These are phyloP conservation scores for Yamagishiella unicocca DNA, from an alignment of 139 green algal genomes.

Conservation along the genomic window DNA sequence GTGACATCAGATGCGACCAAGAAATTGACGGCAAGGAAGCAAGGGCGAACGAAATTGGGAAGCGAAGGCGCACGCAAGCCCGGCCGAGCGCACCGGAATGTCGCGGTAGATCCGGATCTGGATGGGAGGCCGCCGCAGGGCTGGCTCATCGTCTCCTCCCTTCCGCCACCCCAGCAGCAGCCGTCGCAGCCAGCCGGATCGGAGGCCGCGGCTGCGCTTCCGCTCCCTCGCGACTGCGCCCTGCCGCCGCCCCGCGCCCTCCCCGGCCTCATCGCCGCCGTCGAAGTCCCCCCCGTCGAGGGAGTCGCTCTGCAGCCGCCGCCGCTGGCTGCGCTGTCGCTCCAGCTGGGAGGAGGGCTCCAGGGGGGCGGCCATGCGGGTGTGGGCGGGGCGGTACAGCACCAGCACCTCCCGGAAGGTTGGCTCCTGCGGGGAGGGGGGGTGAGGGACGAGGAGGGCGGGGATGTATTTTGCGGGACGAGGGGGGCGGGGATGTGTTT, in stretches of 20 bases:
- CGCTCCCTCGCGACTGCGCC: no score
- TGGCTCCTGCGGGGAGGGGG: conserved; percentile 20
- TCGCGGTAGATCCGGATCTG: conserved; percentile 56
- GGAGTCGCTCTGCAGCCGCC: not conserved
- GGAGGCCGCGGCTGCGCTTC: not conserved
- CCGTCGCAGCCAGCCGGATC: conserved; percentile 34
- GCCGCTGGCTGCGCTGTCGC: not conserved
- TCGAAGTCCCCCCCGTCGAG: no score
- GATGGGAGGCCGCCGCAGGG: conserved; percentile 25
- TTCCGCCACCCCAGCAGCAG: not conserved
- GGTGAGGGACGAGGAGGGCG: not conserved
- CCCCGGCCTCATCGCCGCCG: no score
- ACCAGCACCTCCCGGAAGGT: conserved; percentile 45
- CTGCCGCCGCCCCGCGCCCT: not conserved
- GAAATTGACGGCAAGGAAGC: not conserved
- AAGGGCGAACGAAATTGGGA: not conserved
- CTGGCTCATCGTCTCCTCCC: not conserved
- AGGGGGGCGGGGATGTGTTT: not conserved
- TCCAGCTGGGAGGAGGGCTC: not conserved
- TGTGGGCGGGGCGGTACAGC: conserved; percentile 16
- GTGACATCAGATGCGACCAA: not conserved
- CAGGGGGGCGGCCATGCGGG: conserved; percentile 6
- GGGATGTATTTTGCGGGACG: not conserved
- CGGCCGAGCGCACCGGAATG: conserved; percentile 40
- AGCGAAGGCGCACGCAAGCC: not conserved